phyloP scores from a whole-genome alignment of 2,329 filamentous ascomycete genomes.

The Exophiala dermatitidis region DNA sequence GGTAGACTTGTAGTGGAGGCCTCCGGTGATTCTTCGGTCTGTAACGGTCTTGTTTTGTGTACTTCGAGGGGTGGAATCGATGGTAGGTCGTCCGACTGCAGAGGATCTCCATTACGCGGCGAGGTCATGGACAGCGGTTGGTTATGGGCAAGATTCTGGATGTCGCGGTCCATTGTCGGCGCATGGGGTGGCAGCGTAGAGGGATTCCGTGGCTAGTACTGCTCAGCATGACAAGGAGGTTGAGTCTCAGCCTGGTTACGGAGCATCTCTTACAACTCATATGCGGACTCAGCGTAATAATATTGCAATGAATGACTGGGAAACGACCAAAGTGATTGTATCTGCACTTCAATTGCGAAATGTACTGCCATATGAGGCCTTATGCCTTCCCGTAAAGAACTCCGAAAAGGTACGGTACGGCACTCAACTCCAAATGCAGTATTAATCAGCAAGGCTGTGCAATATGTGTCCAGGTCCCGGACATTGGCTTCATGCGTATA shows the following conservation, averaged over 20 bases:
- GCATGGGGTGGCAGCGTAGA: slow-evolving; percentile 7
- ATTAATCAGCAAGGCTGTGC: background rate
- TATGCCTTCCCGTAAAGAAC: background rate
- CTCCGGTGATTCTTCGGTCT: slow-evolving; percentile 46
- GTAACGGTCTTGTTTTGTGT: slow-evolving; percentile 52
- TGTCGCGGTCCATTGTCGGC: slow-evolving; percentile 10
- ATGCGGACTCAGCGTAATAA: background rate
- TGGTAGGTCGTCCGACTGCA: slow-evolving; percentile 12
- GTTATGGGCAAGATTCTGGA: slow-evolving; percentile 7
- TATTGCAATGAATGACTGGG: background rate
- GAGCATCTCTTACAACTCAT: background rate
- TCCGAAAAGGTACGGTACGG: background rate
- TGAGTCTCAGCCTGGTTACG: background rate
- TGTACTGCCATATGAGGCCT: background rate
- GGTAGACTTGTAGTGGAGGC: slow-evolving; percentile 50
- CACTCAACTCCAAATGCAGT: too few species aligned
- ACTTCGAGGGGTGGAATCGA: slow-evolving; percentile 54
- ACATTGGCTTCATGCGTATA: background rate
- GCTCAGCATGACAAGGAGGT: slow-evolving; percentile 10
- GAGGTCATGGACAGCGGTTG: slow-evolving; percentile 27
- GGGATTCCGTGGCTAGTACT: background rate
- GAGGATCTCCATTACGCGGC: slow-evolving; percentile 24
- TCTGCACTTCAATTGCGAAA: background rate
- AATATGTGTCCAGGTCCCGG: too few species aligned
- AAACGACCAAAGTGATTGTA: background rate